Evolutionary conservation across 1,284 basidiomycete species (phyloP).

Genomic region (Phlebopus sp.): DNA sequence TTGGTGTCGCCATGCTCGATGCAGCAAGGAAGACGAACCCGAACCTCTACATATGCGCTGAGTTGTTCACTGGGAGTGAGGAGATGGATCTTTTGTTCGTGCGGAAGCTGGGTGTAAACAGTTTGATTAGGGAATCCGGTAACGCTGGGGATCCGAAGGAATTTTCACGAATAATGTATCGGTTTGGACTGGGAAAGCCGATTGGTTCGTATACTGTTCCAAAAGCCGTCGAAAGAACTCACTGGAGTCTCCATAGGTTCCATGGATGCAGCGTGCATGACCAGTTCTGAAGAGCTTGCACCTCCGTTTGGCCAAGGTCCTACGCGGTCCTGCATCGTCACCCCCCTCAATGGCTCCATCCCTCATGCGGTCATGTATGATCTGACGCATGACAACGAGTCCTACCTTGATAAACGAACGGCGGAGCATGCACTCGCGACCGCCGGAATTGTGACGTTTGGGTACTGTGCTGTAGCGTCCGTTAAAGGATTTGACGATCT

Average conservation of each 20-base stretch:
- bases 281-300: conserved; percentile 69
- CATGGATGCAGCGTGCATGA: conserved; percentile 86
- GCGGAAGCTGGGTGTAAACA: conserved; percentile 87
- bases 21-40: conserved; percentile 87
- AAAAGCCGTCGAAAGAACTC: neutral
- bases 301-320: conserved; percentile 79
- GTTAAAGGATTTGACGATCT: conserved; percentile 96
- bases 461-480: conserved; percentile 82
- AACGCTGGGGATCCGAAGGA: conserved; percentile 90
- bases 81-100: conserved; percentile 93
- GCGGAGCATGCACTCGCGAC: conserved; percentile 93
- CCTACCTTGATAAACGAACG: conserved; percentile 82
- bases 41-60: conserved; percentile 93
- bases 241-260: conserved; percentile 54
- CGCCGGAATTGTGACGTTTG: conserved; percentile 85
- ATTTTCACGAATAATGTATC: conserved; percentile 80
- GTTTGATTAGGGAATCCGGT: conserved; percentile 87
- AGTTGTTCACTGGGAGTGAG: conserved; percentile 94
- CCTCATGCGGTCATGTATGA: conserved; percentile 94
- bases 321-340: conserved; percentile 69
- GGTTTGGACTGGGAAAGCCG: conserved; percentile 87
- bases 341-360: conserved; percentile 76
- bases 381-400: conserved; percentile 94
- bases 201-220: conserved; percentile 55
- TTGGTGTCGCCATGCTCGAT: conserved; percentile 91